Evolutionary conservation across 2,329 filamentous ascomycete species (phyloP).

Genomic region (Exophiala spinifera): DNA sequence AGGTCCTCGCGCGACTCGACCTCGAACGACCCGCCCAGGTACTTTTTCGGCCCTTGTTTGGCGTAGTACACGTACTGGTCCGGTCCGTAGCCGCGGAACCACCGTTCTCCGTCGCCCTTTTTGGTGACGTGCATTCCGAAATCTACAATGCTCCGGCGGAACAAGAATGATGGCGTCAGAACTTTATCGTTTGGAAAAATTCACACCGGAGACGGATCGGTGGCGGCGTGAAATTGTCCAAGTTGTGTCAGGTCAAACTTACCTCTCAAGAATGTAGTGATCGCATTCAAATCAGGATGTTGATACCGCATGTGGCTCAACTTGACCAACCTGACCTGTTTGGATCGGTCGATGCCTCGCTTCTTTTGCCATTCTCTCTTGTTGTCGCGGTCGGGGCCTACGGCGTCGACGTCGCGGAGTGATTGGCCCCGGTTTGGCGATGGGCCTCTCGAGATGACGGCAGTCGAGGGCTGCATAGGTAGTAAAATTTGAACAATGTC

Average conservation of each 20-base stretch:
- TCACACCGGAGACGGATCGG: too few relatives aligned
- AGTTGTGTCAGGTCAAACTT: too few relatives aligned
- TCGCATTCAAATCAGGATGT: constrained; percentile 49
- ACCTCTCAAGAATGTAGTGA: constrained; percentile 45
- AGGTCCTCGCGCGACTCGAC: constrained; percentile 45
- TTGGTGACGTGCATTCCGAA: constrained; percentile 45
- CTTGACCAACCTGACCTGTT: constrained; percentile 48
- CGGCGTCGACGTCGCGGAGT: constrained; percentile 25
- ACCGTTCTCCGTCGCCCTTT: constrained; percentile 37
- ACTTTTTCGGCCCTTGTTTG: constrained; percentile 39
- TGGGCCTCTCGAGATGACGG: constrained; percentile 24
- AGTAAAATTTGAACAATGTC: too few relatives aligned
- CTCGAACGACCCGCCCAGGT: constrained; percentile 43
- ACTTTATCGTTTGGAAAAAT: too few relatives aligned
- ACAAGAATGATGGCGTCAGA: too few relatives aligned
- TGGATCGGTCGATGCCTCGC: constrained; percentile 39
- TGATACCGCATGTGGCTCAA: constrained; percentile 55
- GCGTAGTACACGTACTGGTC: constrained; percentile 48
- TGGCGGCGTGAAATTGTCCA: background rate
- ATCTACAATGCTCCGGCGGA: constrained; percentile 30
- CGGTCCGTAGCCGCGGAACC: constrained; percentile 44
- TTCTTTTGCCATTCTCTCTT: constrained; percentile 28
- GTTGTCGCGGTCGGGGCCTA: constrained; percentile 18
- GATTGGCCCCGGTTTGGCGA: constrained; percentile 29
- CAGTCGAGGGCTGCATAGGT: constrained; percentile 10